These are phyloP conservation scores for Talaromyces sp. DNA, from an alignment of 2,329 filamentous ascomycete species.

Conservation along the genomic window DNA sequence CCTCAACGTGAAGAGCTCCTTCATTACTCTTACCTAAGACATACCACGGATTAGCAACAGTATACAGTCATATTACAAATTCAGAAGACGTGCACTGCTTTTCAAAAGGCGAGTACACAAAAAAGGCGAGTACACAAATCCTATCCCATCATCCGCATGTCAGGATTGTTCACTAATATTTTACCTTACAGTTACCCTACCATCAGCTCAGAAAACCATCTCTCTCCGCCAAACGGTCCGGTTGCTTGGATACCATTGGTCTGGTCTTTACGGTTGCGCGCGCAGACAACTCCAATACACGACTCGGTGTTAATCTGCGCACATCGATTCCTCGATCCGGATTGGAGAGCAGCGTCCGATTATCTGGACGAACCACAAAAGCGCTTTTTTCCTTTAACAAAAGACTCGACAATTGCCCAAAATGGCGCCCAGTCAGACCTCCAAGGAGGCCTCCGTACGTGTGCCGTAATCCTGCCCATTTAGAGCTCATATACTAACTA, in stretches of 20 bases:
- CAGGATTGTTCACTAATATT: background rate
- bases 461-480: background rate
- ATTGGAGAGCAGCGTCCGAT: background rate
- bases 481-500: background rate
- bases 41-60: background rate
- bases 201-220: background rate
- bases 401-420: background rate
- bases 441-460: conserved; percentile 10
- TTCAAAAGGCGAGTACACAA: background rate
- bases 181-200: background rate
- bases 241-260: background rate
- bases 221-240: background rate
- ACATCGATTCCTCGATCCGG: background rate
- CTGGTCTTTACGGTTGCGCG: background rate
- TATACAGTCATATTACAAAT: background rate
- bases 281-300: conserved; percentile 8
- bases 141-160: background rate
- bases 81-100: background rate
- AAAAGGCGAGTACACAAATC: background rate
- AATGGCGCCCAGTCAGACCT: conserved; percentile 14
- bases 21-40: background rate
- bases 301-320: conserved; percentile 8
- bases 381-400: background rate
- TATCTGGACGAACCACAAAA: background rate
- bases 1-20: background rate